Base-by-base conservation (phyloP, 2,329 filamentous ascomycete species). In the Colletotrichum viniferum region DNA sequence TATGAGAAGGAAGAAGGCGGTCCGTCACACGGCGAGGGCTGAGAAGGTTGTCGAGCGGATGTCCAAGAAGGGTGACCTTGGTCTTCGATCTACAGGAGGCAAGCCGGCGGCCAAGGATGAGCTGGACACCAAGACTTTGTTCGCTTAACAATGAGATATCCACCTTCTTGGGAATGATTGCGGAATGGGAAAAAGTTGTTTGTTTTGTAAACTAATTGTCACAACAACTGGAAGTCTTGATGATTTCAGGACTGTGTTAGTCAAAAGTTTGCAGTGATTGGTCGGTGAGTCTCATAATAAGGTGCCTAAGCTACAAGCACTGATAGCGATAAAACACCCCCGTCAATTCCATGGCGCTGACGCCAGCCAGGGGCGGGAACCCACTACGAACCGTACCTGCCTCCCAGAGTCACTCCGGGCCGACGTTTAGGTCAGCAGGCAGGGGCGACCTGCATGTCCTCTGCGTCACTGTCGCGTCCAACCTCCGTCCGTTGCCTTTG, bases 81-180 rank as follows among this genome's bases (percentile, higher is more conserved):
- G 96, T 30, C 86, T 98, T 78, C 90, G 92, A 79, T 92, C 91
- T 8, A 88, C 90, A 73, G 93, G 93, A 16, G 92, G 92, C 56
- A 88, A 90, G 75, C 90, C 89, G 85, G 88, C 87, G 81, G 89
- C 91, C 79, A 89, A 88, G 79, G 91, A 94, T 83, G 92, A 92
- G 78, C 87, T 98, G 84, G 96, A 97, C 85, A 93, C 94, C 78
- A 91, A 90, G 82, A 89, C 92, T 79, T 85, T 97, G 73, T 97
- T 97, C 87, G 91, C 92, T 79, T 96, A 89, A 69, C 43, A 67
- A 36, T 64, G 30, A 28, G 56, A 69, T 58, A 34, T 58, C n/a
- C 48, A 67, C 73, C 69, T 9, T 60, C 67, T 14, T 24, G 66
- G 14, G 36, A 60, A n/a, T 36, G n/a, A 43, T 26, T 34, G 18